Evolutionary conservation across 164 flowering plant species (phyloP), one percentile per base, ranked within the genome.

Genomic region (Vitis amurensis): DNA sequence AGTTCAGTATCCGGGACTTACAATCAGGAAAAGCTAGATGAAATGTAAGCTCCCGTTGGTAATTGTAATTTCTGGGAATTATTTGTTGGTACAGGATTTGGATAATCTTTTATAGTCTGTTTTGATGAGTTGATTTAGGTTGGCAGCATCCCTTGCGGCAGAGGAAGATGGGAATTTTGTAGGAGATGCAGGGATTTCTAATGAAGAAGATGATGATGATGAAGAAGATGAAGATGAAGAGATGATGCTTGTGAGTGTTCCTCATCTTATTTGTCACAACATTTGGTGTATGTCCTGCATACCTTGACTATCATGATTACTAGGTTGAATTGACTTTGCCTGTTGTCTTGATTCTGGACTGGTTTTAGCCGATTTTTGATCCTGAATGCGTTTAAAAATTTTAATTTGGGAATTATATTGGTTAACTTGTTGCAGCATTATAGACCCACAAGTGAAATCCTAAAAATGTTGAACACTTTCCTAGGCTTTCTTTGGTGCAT

Each of bases 11-110:
- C 69, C 1, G 62, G 44, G 16, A 72, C 74, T 76, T 66, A 31
- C 66, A 75, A 83, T 63, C 89, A 83, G 74, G 90, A 87, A 81
- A 78, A 76, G 55, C 66, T 86, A 16, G 96, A 94, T 79, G 93
- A 82, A 78, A 78, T 88, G 98, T 94, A 78, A 82, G 89, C 67
- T 19, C 50, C 47, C 9, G 27, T 50, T 68, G 3, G 16, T 16
- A 47, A 11, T 64, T 67, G 63, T 48, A 30, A 7, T 64, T 30
- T 12, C n/a, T 29, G 14, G 59, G 49, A 56, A 68, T 6, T 49
- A 2, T 1, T 12, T 51, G 9, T 55, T 67, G 44, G 44, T 37
- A 11, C 27, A 14, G 31, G 2, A 29, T 23, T 31, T 19, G 29
- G 1, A 27, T 67, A 64, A 6, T 67, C 49, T 65, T 31, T 49